Evolutionary conservation across 306 rosid species (phyloP).

Genomic region (Geum urbanum): DNA sequence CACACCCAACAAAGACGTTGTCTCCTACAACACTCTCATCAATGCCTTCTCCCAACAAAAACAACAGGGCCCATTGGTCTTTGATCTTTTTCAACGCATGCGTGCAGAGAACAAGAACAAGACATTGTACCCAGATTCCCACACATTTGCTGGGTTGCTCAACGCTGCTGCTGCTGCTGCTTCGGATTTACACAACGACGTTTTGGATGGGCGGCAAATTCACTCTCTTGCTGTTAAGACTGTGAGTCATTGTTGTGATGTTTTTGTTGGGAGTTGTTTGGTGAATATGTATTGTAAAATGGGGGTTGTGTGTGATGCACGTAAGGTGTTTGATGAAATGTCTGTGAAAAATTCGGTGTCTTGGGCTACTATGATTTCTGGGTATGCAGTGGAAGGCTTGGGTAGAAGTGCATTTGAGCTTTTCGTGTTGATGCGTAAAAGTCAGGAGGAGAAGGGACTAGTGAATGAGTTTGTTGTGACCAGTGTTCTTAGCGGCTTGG

Average conservation of each 20-base stretch:
- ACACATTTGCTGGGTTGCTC: slow-evolving; percentile 62
- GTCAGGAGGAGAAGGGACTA: slow-evolving; percentile 27
- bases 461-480: slow-evolving; percentile 57
- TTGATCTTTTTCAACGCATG: slow-evolving; percentile 58
- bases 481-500: slow-evolving; percentile 59
- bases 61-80: slow-evolving; percentile 29
- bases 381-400: slow-evolving; percentile 47
- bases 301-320: slow-evolving; percentile 52
- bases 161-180: no score
- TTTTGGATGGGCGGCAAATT: slow-evolving; percentile 37
- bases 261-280: slow-evolving; percentile 67
- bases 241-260: slow-evolving; percentile 44
- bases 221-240: slow-evolving; percentile 55
- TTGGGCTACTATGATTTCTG: slow-evolving; percentile 84
- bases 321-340: slow-evolving; percentile 70
- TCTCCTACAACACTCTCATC: slow-evolving; percentile 81
- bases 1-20: slow-evolving; percentile 40
- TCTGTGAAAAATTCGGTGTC: slow-evolving; percentile 54
- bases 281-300: slow-evolving; percentile 58
- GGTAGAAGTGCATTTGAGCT: slow-evolving; percentile 46
- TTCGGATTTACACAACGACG: slow-evolving; percentile 33
- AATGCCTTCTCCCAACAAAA: slow-evolving; percentile 61
- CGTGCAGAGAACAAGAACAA: slow-evolving; percentile 29
- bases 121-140: slow-evolving; percentile 55
- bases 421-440: slow-evolving; percentile 38